Percentiles rank a stretch among this genome's conserved stretches.
Conservation (phyloP, 1,139 yeast species). For the Diutina mesorugosa region DNA sequence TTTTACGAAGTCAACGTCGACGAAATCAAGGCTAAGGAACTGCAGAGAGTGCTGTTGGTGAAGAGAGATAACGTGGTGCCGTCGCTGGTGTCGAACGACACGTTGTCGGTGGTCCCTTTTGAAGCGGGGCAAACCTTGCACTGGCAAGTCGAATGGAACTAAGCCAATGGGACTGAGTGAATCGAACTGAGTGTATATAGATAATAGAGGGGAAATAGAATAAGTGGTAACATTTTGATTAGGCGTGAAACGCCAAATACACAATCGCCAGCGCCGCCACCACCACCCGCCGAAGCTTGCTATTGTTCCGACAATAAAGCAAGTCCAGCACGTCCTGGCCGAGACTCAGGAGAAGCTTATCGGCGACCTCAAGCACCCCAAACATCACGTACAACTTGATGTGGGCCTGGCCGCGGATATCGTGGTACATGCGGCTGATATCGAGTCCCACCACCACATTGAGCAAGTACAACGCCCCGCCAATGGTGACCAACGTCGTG, state of each 20-base stretch:
- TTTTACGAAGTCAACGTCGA: slow-evolving; percentile 39
- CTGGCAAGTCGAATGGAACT: slow-evolving; percentile 70
- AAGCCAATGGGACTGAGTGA: not conserved
- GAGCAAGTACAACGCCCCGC: slow-evolving; percentile 22
- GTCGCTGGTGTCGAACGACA: slow-evolving; percentile 33
- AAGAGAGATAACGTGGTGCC: slow-evolving; percentile 45
- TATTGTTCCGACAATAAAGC: not conserved
- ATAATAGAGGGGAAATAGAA: not conserved
- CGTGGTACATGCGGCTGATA: slow-evolving; percentile 79
- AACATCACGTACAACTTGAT: slow-evolving; percentile 87
- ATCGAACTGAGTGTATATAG: not conserved
- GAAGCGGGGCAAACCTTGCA: slow-evolving; percentile 63
- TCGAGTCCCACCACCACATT: slow-evolving; percentile 40
- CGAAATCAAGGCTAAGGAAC: slow-evolving; percentile 18
- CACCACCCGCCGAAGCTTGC: slow-evolving; percentile 17
- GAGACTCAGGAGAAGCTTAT: slow-evolving; percentile 68
- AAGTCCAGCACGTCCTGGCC: slow-evolving; percentile 62
- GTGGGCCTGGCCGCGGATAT: slow-evolving; percentile 84
- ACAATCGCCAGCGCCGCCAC: slow-evolving; percentile 27
- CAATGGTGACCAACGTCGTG: slow-evolving; percentile 31
- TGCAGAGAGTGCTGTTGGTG: slow-evolving; percentile 27
- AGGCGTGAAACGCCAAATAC: slow-evolving; percentile 55
- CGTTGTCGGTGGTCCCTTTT: slow-evolving; percentile 72
- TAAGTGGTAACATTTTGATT: slow-evolving; percentile 7
- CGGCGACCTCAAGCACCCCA: slow-evolving; percentile 83